Evolutionary conservation across 2,329 filamentous ascomycete species (phyloP).

Genomic region (Aquanectria penicillioides): DNA sequence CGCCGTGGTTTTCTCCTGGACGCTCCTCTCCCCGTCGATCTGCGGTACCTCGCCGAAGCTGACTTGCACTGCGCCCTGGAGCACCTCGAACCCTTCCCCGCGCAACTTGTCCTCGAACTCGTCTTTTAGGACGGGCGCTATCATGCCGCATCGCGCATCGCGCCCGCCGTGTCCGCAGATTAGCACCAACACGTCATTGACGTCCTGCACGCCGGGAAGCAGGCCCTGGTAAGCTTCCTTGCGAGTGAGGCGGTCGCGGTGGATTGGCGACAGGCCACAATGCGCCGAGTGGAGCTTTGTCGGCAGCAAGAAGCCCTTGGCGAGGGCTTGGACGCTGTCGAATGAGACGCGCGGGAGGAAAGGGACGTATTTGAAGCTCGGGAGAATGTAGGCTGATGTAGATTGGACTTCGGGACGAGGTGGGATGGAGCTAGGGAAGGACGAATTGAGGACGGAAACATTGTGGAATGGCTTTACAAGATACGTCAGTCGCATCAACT

Average conservation of each 20-base stretch:
- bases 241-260: slow-evolving; percentile 61
- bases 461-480: slow-evolving; percentile 80
- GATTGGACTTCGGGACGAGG: slow-evolving; percentile 57
- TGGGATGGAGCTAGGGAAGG: slow-evolving; percentile 70
- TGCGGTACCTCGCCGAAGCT: slow-evolving; percentile 17
- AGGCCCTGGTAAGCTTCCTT: slow-evolving; percentile 62
- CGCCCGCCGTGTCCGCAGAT: slow-evolving; percentile 89
- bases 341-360: slow-evolving; percentile 72
- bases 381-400: slow-evolving; percentile 80
- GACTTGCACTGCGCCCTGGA: slow-evolving; percentile 56
- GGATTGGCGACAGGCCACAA: slow-evolving; percentile 65
- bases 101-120: slow-evolving; percentile 75
- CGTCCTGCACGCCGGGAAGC: slow-evolving; percentile 67
- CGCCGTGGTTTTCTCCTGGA: slow-evolving; percentile 51
- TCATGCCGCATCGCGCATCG: slow-evolving; percentile 82
- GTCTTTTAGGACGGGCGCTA: slow-evolving; percentile 76
- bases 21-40: slow-evolving; percentile 31
- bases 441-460: slow-evolving; percentile 79
- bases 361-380: slow-evolving; percentile 83
- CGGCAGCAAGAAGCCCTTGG: slow-evolving; percentile 74
- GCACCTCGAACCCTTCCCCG: slow-evolving; percentile 59
- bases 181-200: slow-evolving; percentile 77
- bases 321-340: slow-evolving; percentile 64
- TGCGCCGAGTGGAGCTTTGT: slow-evolving; percentile 70
- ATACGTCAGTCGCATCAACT: background rate